Evolutionary conservation across 2,329 filamentous ascomycete genomes (phyloP).

Genomic region (Chlorencoelia australis): DNA sequence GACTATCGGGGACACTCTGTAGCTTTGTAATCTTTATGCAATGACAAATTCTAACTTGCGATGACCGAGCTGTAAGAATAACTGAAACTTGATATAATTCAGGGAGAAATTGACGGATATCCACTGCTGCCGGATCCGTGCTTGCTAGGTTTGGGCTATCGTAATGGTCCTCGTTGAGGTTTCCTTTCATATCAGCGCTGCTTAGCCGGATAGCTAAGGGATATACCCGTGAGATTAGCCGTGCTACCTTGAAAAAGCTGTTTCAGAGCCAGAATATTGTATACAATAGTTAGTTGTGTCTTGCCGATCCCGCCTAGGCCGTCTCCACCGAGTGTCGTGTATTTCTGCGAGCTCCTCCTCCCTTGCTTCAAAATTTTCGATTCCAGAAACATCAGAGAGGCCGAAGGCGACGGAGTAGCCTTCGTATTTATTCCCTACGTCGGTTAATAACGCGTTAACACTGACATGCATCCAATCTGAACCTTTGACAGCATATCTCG

Average conservation of each 20-base stretch:
- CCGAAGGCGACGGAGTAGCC: not conserved
- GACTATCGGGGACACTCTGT: slow-evolving; percentile 6
- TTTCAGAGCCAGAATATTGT: slow-evolving; percentile 35
- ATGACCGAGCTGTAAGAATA: slow-evolving; percentile 10
- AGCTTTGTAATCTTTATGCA: slow-evolving; percentile 9
- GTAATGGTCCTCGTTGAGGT: slow-evolving; percentile 24
- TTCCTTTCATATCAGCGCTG: slow-evolving; percentile 14
- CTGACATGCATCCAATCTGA: too few species aligned
- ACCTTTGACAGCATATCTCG: too few species aligned
- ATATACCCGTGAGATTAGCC: slow-evolving; percentile 23
- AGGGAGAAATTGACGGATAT: slow-evolving; percentile 9
- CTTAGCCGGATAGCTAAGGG: slow-evolving; percentile 18
- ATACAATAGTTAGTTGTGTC: slow-evolving; percentile 32
- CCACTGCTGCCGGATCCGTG: slow-evolving; percentile 1
- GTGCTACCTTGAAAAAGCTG: slow-evolving; percentile 27
- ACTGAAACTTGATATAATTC: slow-evolving; percentile 8
- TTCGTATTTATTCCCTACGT: too few species aligned
- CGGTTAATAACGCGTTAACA: too few species aligned
- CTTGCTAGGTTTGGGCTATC: slow-evolving; percentile 27
- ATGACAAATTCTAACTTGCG: not conserved
- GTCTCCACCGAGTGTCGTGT: not conserved
- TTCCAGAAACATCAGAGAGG: not conserved
- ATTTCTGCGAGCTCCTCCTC: not conserved
- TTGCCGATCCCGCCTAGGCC: slow-evolving; percentile 34
- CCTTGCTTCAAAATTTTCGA: not conserved